phyloP scores from a whole-genome alignment of 2,329 filamentous ascomycete genomes.

The Cercospora sp. region DNA sequence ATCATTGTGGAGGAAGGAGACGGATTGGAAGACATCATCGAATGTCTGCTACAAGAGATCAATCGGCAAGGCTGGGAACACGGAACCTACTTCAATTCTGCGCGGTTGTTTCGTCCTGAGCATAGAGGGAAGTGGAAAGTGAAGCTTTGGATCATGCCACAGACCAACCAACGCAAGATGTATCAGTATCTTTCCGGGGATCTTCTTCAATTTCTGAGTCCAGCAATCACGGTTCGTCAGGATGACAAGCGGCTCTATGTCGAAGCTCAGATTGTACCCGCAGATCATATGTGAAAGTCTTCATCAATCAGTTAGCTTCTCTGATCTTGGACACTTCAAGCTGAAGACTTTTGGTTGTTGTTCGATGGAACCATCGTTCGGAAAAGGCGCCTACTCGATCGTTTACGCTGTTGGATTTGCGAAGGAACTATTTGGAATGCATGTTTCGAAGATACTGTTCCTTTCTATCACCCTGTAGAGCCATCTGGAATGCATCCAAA shows the following conservation, averaged over 20 bases:
- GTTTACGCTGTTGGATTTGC: too few relatives aligned
- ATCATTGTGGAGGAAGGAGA: slow-evolving; percentile 5
- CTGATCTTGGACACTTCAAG: too few relatives aligned
- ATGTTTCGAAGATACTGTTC: background rate
- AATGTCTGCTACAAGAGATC: background rate
- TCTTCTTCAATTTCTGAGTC: slow-evolving; percentile 15
- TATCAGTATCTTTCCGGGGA: slow-evolving; percentile 8
- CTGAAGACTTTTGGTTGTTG: too few relatives aligned
- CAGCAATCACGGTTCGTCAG: background rate
- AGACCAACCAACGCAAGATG: slow-evolving; percentile 13
- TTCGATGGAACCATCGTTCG: too few relatives aligned
- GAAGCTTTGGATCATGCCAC: slow-evolving; percentile 21
- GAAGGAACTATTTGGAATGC: too few relatives aligned
- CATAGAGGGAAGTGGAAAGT: slow-evolving; percentile 7
- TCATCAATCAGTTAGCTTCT: too few relatives aligned
- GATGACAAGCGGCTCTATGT: slow-evolving; percentile 18
- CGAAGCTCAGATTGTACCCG: slow-evolving; percentile 20
- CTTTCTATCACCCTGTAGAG: background rate
- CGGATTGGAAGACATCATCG: slow-evolving; percentile 4
- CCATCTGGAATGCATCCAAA: background rate
- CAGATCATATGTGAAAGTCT: background rate
- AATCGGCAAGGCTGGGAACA: slow-evolving; percentile 7
- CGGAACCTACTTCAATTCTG: slow-evolving; percentile 7
- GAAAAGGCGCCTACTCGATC: too few relatives aligned
- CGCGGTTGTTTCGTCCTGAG: background rate